Evolutionary conservation across 2,329 filamentous ascomycete genomes (phyloP), one percentile per base, ranked within the genome.

Genomic region (Cordyceps militaris): DNA sequence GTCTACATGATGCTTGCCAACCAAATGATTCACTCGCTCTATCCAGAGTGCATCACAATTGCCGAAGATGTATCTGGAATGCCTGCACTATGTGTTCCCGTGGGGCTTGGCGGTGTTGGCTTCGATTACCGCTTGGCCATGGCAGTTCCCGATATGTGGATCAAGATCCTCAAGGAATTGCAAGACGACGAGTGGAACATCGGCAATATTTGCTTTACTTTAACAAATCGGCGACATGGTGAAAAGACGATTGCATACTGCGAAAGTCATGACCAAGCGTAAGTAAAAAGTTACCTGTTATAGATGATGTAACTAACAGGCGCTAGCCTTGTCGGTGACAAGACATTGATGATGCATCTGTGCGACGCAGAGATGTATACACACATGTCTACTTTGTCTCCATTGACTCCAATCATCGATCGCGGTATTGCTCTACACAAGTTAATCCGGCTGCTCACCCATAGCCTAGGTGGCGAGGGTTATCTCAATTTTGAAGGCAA

Each of bases 401-500:
- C 88, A n/a, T 77, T 96, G 63, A 99, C 94, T 0, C 84, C 91
- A 0, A 80, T 90, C 62, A 96, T 99, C 69, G 87, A 95, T 66
- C 86, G 94, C 51, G 94, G 94, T 56, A 88, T 99, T 78, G 83
- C 89, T 4, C 77, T 99, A 38, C 94, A 99, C 81, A 99, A 99
- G 78, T 88, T 99, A 88, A 97, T 99, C 67, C 88, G 94, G 14
- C 83, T 99, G 16, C 77, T 99, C 62, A 97, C 94, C 1, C 93
- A 99, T 70, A 83, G 81, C 43, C 82, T 99, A 16, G 94, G 94
- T 59, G 94, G 94, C 57, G 94, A 99, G 73, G 94, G 93, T 40
- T 99, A 96, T 69, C 87, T 99, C 55, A 99, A 97, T 76, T 99
- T 99, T 66, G 92, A 97, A 75, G 94, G 94, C 61, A 99, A 99